Base-by-base conservation (phyloP, 768 basidiomycete species). In the Gymnopilus dilepis region DNA sequence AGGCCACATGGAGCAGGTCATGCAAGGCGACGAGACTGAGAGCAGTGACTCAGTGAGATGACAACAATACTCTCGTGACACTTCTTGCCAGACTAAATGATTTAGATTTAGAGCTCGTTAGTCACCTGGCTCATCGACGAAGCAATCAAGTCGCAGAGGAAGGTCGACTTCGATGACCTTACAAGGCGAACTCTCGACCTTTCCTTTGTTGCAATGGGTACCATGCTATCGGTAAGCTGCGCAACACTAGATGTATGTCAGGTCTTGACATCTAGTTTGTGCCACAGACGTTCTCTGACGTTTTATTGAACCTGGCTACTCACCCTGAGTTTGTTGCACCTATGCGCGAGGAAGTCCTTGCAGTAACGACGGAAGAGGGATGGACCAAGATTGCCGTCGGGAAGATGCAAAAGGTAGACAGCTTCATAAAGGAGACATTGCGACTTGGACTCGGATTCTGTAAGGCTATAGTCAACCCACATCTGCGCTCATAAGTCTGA, bases 321-420 rank as follows among this genome's bases (percentile, higher is more conserved):
- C 24, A 53, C 26, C 52, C 52, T 9, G 21, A 53, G 12, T 19
- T 37, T 17, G 34, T 4, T 24, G 11, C 52, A 13, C 52, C 52
- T 5, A 24, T 53, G 52, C 47, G 47, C 15, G 47, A 31, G 4
- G 47, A 50, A 19, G 30, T 50, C 1, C 17, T 30, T n/a, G 28
- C 3, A 53, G 26, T 53, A 13, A 13, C 38, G 15, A 34, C 21
- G 38, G 19, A 6, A 2, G 52, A 37, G 13, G 52, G 52, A 1
- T 53, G 52, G 52, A 53, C 52, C 3, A 53, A 53, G n/a, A 19
- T 6, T 24, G 19, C 52, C 33, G 15, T 53, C 21, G 52, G 19
- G 9, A 53, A 53, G 34, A 53, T 53, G 52, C 24, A 19, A 6
- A 53, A 53, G 30, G 31, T 53, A 26, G 52, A 53, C 13, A 53